Conservation (phyloP, 2,329 filamentous ascomycete species). For the Westerdykella ornata region DNA sequence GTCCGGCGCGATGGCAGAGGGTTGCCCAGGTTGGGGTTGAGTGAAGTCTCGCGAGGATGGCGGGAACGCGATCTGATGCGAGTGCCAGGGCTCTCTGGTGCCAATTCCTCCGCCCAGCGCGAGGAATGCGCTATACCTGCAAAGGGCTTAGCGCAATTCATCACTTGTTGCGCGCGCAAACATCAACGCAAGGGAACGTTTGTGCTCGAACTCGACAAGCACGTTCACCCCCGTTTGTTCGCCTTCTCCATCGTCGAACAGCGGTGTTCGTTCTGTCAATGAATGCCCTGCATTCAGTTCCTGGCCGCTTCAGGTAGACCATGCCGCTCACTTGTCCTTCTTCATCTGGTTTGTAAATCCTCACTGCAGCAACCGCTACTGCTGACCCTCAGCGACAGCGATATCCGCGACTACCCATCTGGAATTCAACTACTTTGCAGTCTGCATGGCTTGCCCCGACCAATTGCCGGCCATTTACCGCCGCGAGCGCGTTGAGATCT, state of each 20-base stretch:
- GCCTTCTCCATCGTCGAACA: not conserved
- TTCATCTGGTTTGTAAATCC: constrained; percentile 12
- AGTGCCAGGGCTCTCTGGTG: not conserved
- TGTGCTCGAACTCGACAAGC: no score
- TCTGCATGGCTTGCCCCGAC: no score
- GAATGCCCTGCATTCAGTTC: constrained; percentile 32
- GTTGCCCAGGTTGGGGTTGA: constrained; percentile 13
- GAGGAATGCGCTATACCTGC: not conserved
- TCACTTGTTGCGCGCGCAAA: not conserved
- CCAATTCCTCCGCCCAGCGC: not conserved
- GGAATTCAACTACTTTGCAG: no score
- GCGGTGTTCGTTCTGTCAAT: constrained; percentile 19
- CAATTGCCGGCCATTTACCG: no score
- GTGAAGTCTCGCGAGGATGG: not conserved
- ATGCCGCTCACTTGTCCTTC: constrained; percentile 15
- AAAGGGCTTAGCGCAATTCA: not conserved
- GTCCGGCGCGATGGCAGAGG: constrained; percentile 28
- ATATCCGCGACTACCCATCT: no score
- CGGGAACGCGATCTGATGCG: not conserved
- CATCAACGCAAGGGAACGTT: no score
- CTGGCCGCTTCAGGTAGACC: constrained; percentile 31
- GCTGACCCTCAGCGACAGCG: not conserved
- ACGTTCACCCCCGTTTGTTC: not conserved
- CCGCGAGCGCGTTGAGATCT: no score
- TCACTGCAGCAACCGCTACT: not conserved